Conservation (phyloP, 2,329 filamentous ascomycete genomes). For the Epicoccum sorghinum region DNA sequence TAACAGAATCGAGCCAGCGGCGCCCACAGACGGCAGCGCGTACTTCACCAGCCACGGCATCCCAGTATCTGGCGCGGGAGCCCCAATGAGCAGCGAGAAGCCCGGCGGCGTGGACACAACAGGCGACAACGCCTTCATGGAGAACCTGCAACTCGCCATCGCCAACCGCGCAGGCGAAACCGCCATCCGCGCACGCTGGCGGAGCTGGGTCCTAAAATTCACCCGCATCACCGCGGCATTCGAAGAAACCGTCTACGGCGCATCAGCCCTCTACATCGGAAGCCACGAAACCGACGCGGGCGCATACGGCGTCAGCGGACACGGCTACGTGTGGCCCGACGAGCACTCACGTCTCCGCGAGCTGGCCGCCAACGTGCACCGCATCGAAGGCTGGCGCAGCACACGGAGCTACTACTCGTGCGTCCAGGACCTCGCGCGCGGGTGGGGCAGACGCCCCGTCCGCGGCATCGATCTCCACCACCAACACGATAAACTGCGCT, state of each 20-base stretch:
- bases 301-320: conserved; percentile 69
- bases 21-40: conserved; percentile 79
- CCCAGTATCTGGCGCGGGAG: conserved; percentile 31
- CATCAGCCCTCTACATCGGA: conserved; percentile 85
- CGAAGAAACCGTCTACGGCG: conserved; percentile 93
- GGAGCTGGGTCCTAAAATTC: conserved; percentile 93
- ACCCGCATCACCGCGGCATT: conserved; percentile 91
- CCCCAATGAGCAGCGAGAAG: conserved; percentile 33
- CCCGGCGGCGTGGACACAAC: conserved; percentile 68
- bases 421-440: conserved; percentile 65
- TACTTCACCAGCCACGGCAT: conserved; percentile 76
- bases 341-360: conserved; percentile 81
- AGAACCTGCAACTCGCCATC: conserved; percentile 82
- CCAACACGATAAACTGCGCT: conserved; percentile 87
- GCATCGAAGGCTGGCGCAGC: conserved; percentile 96
- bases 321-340: conserved; percentile 95
- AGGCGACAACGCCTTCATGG: conserved; percentile 88
- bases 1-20: conserved; percentile 79
- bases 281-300: conserved; percentile 65
- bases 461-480: conserved; percentile 88
- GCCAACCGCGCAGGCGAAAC: conserved; percentile 82
- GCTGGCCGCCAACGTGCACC: conserved; percentile 85
- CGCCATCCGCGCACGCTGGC: conserved; percentile 89
- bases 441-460: conserved; percentile 61
- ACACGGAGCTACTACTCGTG: conserved; percentile 95